phyloP scores from a whole-genome alignment of 2,329 filamentous ascomycete species.

The Neonectria faginata region DNA sequence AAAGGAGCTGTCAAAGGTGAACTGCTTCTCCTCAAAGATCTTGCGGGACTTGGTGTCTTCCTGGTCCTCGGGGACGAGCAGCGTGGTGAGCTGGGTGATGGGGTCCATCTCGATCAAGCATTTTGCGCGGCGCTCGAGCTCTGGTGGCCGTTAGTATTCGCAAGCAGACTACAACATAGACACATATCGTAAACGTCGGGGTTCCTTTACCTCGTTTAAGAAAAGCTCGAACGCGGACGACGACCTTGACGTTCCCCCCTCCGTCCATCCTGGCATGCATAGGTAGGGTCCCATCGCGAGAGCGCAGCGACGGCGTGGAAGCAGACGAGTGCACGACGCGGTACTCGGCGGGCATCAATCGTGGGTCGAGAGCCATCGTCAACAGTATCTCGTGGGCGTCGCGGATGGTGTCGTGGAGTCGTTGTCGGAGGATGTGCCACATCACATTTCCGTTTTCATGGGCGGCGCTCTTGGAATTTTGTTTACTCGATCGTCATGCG shows the following conservation, averaged over 20 bases:
- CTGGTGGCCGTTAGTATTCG: constrained; percentile 58
- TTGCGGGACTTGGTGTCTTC: constrained; percentile 74
- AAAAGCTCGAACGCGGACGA: constrained; percentile 84
- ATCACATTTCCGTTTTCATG: constrained; percentile 41
- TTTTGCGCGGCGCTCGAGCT: constrained; percentile 81
- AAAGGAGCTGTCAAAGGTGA: constrained; percentile 98
- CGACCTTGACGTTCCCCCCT: constrained; percentile 84
- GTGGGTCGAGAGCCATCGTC: constrained; percentile 57
- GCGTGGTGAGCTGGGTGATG: constrained; percentile 82
- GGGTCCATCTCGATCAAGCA: constrained; percentile 96
- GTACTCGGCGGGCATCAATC: constrained; percentile 58
- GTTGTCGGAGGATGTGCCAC: constrained; percentile 55
- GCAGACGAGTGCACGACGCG: constrained; percentile 71
- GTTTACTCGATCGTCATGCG: constrained; percentile 50
- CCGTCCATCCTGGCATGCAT: constrained; percentile 67
- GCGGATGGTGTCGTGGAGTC: constrained; percentile 55
- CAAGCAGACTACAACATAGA: neutral
- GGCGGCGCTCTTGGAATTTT: constrained; percentile 36
- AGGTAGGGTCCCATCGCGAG: constrained; percentile 75
- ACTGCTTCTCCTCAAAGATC: constrained; percentile 85
- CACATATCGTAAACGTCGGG: too few relatives aligned
- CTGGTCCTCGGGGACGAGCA: constrained; percentile 75
- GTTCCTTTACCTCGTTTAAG: constrained; percentile 74
- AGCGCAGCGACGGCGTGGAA: constrained; percentile 82
- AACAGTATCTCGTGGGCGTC: constrained; percentile 55